Conservation (phyloP, 2,329 filamentous ascomycete species). For the Botrytis deweyae region DNA sequence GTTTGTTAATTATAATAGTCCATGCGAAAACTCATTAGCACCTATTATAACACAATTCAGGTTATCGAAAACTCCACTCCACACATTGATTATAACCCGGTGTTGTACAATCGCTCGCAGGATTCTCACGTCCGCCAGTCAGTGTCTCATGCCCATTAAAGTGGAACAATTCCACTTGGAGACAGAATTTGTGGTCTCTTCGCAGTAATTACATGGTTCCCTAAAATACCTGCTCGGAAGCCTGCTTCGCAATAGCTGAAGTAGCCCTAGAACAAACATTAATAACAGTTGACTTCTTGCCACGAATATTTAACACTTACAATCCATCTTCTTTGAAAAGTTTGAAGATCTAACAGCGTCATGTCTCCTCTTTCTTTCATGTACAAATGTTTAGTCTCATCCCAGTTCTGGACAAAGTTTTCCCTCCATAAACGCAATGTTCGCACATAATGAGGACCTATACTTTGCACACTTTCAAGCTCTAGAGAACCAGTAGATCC, state of each 20-base stretch:
- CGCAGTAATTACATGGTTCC: conserved; percentile 45
- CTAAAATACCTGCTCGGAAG: conserved; percentile 60
- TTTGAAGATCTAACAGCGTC: conserved; percentile 40
- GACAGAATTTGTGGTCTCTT: conserved; percentile 17
- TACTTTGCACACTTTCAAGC: conserved; percentile 65
- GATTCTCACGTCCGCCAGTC: not conserved
- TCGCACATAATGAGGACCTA: conserved; percentile 68
- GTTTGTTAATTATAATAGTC: not conserved
- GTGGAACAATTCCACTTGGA: not conserved
- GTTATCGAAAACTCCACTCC: not conserved
- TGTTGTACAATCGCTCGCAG: not conserved
- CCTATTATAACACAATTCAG: not conserved
- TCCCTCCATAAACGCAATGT: conserved; percentile 67
- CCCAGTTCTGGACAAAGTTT: conserved; percentile 61
- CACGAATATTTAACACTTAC: conserved; percentile 40
- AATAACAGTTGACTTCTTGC: not conserved
- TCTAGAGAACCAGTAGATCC: conserved; percentile 60
- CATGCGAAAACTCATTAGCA: not conserved
- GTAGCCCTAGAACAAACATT: conserved; percentile 21
- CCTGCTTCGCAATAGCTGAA: conserved; percentile 24
- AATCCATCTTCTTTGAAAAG: conserved; percentile 69
- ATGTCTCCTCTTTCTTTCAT: conserved; percentile 57
- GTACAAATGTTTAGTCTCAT: conserved; percentile 50
- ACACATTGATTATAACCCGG: not conserved
- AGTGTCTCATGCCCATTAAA: not conserved